phyloP scores from a whole-genome alignment of 495 filamentous ascomycete species.

The Hypoxylon trugodes region DNA sequence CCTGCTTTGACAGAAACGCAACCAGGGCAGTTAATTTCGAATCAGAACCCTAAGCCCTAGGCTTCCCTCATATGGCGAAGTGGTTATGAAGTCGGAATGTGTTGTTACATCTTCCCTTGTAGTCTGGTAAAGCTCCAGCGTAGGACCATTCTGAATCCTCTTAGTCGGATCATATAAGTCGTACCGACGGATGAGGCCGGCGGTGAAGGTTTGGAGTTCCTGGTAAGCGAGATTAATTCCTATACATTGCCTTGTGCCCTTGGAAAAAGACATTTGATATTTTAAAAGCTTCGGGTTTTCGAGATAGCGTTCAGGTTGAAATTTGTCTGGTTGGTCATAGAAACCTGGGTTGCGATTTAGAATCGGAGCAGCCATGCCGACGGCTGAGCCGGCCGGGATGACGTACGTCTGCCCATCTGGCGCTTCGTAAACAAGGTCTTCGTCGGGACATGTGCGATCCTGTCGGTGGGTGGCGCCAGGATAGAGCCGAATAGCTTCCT shows the following conservation, averaged over 20 bases:
- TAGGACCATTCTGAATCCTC: constrained; percentile 23
- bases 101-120: constrained; percentile 36
- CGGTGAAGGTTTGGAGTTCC: constrained; percentile 21
- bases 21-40: constrained; percentile 2
- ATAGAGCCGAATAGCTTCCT: constrained; percentile 54
- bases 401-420: constrained; percentile 39
- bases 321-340: constrained; percentile 45
- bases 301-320: constrained; percentile 52
- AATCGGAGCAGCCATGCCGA: constrained; percentile 48
- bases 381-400: constrained; percentile 50
- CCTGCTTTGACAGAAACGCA: neutral
- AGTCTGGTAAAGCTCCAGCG: constrained; percentile 37
- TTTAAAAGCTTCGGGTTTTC: constrained; percentile 45
- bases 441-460: constrained; percentile 53
- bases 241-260: constrained; percentile 23
- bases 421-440: constrained; percentile 49
- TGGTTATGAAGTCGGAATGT: constrained; percentile 31
- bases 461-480: constrained; percentile 53
- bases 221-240: constrained; percentile 30
- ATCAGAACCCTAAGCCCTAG: constrained; percentile 35
- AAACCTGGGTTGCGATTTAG: constrained; percentile 45
- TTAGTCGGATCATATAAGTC: constrained; percentile 39
- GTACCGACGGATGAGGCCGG: constrained; percentile 33
- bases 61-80: constrained; percentile 28
- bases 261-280: constrained; percentile 29